These are phyloP conservation scores for Houttuynia cordata DNA, from an alignment of 164 flowering plant species.

Conservation along the genomic window DNA sequence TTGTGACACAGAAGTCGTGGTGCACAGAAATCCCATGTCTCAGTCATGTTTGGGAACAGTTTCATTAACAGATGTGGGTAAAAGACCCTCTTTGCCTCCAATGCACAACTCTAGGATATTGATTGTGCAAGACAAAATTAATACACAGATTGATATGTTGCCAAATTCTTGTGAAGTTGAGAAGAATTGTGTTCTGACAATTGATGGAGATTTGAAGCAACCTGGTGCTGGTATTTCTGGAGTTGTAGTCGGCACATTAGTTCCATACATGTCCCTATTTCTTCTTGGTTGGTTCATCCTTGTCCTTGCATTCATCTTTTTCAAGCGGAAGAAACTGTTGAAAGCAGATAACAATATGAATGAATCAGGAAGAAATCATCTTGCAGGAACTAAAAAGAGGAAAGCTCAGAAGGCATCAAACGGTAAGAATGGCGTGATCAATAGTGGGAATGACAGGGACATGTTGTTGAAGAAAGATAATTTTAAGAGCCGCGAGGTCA, in stretches of 20 bases:
- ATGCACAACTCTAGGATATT: background rate
- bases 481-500: constrained; percentile 7
- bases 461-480: constrained; percentile 13
- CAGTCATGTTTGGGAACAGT: constrained; percentile 14
- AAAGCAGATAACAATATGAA: constrained; percentile 9
- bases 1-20: constrained; percentile 23
- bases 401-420: constrained; percentile 30
- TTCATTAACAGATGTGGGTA: constrained; percentile 2
- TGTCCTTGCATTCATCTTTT: constrained; percentile 2
- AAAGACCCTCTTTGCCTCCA: constrained; percentile 7
- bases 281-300: background rate
- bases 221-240: constrained; percentile 1
- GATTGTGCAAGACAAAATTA: background rate
- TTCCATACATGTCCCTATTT: constrained; percentile 2
- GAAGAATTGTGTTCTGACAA: background rate
- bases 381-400: constrained; percentile 31
- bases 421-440: constrained; percentile 14
- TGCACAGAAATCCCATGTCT: constrained; percentile 7
- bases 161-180: constrained; percentile 1
- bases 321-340: constrained; percentile 4
- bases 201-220: constrained; percentile 2
- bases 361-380: constrained; percentile 11
- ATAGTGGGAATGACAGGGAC: constrained; percentile 11
- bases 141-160: background rate
- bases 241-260: background rate